Evolutionary conservation across 805 yeast genomes (phyloP), one percentile per base, ranked within the genome.

Genomic region (Teunomyces tritomae): DNA sequence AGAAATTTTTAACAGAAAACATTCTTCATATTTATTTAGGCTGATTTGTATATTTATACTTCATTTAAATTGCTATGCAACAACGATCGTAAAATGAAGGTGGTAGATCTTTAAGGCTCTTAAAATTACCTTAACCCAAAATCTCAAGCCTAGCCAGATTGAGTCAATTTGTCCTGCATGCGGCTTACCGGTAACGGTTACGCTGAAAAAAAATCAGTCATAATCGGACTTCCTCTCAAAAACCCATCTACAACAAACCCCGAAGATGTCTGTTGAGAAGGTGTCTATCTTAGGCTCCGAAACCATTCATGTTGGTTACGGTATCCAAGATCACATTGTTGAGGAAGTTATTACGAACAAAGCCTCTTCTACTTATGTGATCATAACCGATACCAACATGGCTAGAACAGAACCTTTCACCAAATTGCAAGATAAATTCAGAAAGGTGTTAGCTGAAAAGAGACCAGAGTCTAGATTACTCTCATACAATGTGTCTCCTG

Each of bases 281-380:
- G 90, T 89, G 43, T 71, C 82, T 46, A 91, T 91, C 59, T 78
- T 94, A 58, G 96, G 96, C 13, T 69, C 80, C 52, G 90, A 90
- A 46, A 76, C 85, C 49, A 89, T 94, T 68, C 96, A 89, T 67
- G 90, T 94, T 51, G 99, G 99, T 32, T 89, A 84, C 71, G 80
- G 84, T 46, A 83, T 91, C 56, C 83, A 81, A 56, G 74, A 78
- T 49, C 91, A 88, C 58, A 83, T 92, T 47, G 87, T 89, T 48
- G 64, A 73, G 6, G 88, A 87, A 53, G 79, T 85, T 39, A 73
- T 90, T 32, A 57, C 67, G 8, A 74, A 76, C 28, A 76, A 84
- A 57, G 78, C 83, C 44, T 88, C 97, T 5, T 89, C 97, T 5
- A 92, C 98, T 8, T 94, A 94, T 71, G 96, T 91, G 50, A 74